Evolutionary conservation across 768 basidiomycete species (phyloP), one percentile per base, ranked within the genome.

Genomic region (Pleurotus tuber-regium): DNA sequence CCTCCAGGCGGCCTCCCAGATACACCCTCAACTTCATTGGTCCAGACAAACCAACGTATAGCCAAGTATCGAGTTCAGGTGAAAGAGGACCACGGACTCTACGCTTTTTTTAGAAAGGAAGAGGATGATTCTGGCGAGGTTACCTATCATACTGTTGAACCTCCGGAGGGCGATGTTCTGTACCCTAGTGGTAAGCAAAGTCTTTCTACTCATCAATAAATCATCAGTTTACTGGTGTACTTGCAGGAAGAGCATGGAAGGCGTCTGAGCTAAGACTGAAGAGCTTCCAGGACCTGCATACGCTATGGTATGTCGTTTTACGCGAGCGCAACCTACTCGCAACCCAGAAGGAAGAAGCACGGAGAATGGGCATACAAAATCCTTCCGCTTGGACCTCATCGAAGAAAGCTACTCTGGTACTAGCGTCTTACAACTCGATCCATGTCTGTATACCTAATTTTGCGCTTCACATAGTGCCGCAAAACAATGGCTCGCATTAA

Each of bases 401-500:
- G 14, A 62, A 54, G 10, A 72, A 67, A 61, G 71, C 80, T 25
- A 71, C 73, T 12, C 71, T 76, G 61, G 82, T 83, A 57, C 42
- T 76, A 64, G 16, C 18, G 16, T 19, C 2, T 19, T 2, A 25
- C 23, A 25, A 23, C 28, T 44, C 30, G 21, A 7, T 16, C 28
- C 29, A 6, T 49, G 26, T 28, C 23, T 19, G 38, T 23, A 38
- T 19, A 43, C 8, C 18, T 47, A 18, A 28, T 25, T 43, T 8
- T 40, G 31, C 6, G 24, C 29, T 25, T 19, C 61, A 16, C 43
- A 8, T 57, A 97, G 93, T 87, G 85, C 68, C 87, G 89, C 18
- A 96, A 94, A 74, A 87, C 91, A 16, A 96, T 97, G 93, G 92
- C 91, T n/a, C 84, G 92, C 16, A 92, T 98, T 67, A 98, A 98